Percentiles rank a stretch among this genome's conserved stretches.
Evolutionary conservation across 768 basidiomycete species (phyloP).

Genomic region (Crucibulum laeve): DNA sequence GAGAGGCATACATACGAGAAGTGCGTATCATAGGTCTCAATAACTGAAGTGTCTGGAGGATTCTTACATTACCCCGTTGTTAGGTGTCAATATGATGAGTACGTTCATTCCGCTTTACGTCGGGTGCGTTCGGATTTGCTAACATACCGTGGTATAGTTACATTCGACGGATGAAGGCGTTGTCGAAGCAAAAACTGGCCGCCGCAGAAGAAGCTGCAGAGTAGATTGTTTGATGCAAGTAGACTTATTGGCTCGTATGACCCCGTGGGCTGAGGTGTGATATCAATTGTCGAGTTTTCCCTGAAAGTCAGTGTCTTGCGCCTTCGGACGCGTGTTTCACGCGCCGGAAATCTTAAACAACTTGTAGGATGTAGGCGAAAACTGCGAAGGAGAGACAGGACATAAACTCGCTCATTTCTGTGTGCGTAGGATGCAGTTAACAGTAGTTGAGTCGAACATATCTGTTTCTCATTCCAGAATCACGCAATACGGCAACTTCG

Average conservation of each 20-base stretch:
- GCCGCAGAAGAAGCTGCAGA: conserved; percentile 1
- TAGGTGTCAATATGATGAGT: conserved; percentile 97
- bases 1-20: conserved; percentile 85
- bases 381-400: too few relatives aligned
- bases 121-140: conserved; percentile 13
- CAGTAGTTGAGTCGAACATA: too few relatives aligned
- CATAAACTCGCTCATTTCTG: too few relatives aligned
- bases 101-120: conserved; percentile 30
- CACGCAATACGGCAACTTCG: too few relatives aligned
- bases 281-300: background rate
- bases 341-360: too few relatives aligned
- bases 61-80: conserved; percentile 2
- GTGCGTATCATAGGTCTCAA: conserved; percentile 36
- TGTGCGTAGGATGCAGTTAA: too few relatives aligned
- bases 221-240: background rate
- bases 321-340: too few relatives aligned
- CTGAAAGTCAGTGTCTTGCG: background rate
- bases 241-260: background rate
- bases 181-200: background rate
- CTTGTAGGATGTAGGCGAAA: too few relatives aligned
- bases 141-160: background rate
- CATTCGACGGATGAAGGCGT: conserved; percentile 3
- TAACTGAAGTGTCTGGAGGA: background rate
- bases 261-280: background rate
- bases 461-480: too few relatives aligned